Evolutionary conservation across 768 basidiomycete species (phyloP).

Genomic region (Tricholomella constricta): DNA sequence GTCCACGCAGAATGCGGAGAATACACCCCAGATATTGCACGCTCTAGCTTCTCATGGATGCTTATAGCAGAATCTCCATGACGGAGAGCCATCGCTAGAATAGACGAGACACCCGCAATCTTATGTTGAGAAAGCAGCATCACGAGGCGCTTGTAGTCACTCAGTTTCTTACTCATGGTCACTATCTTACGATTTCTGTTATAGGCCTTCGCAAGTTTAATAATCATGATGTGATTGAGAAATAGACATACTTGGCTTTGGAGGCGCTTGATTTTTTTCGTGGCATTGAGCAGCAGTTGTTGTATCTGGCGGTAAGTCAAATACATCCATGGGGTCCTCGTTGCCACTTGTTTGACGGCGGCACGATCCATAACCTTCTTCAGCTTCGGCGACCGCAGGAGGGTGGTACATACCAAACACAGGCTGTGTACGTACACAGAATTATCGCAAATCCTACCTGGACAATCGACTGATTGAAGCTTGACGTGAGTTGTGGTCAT

Average conservation of each 20-base stretch:
- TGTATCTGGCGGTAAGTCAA: not conserved
- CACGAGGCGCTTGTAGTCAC: not conserved
- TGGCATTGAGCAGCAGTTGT: not conserved
- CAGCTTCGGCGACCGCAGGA: not conserved
- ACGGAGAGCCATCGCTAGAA: conserved; percentile 8
- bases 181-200: not conserved
- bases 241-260: not conserved
- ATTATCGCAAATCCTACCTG: too few relatives aligned
- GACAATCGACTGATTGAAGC: too few relatives aligned
- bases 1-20: conserved; percentile 15
- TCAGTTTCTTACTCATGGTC: not conserved
- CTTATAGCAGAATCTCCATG: not conserved
- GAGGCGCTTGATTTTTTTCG: not conserved
- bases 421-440: too few relatives aligned
- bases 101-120: conserved; percentile 6
- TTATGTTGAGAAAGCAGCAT: conserved; percentile 12
- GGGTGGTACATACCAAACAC: not conserved
- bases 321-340: not conserved
- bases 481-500: too few relatives aligned
- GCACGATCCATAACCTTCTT: not conserved
- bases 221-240: not conserved
- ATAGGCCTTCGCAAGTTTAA: not conserved
- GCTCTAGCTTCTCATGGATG: not conserved
- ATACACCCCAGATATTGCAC: conserved; percentile 4
- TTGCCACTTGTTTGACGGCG: not conserved